phyloP scores from a whole-genome alignment of 495 filamentous ascomycete genomes.

The Parmelia sp. region DNA sequence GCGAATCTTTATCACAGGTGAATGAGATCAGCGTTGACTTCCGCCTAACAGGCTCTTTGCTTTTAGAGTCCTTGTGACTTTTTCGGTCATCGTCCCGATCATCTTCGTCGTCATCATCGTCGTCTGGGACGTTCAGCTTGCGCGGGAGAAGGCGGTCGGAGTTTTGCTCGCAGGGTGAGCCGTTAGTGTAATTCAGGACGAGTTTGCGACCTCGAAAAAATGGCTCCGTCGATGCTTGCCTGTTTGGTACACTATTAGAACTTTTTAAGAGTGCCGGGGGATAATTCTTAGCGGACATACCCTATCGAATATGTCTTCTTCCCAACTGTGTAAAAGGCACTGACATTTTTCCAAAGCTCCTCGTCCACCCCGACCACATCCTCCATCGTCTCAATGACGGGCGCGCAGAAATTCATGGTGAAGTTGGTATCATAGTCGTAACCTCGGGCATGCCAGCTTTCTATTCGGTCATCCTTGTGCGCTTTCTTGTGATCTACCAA shows the following conservation, averaged over 20 bases:
- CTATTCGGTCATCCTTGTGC: conserved; percentile 53
- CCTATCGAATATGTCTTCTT: conserved; percentile 79
- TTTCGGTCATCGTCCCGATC: conserved; percentile 39
- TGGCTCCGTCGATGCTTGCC: conserved; percentile 59
- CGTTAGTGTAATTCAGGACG: conserved; percentile 83
- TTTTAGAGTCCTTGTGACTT: conserved; percentile 33
- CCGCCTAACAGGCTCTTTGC: conserved; percentile 48
- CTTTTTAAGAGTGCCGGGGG: neutral
- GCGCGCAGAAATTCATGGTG: conserved; percentile 86
- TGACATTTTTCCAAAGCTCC: conserved; percentile 68
- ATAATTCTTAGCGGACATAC: conserved; percentile 39
- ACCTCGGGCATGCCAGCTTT: conserved; percentile 77
- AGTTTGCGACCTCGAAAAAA: conserved; percentile 84
- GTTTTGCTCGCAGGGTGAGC: conserved; percentile 64
- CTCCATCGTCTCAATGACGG: conserved; percentile 69
- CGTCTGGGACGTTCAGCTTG: conserved; percentile 37
- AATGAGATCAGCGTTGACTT: conserved; percentile 91
- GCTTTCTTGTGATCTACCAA: conserved; percentile 50
- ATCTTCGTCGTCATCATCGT: conserved; percentile 34
- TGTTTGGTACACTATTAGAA: conserved; percentile 30
- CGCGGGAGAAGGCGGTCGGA: conserved; percentile 22
- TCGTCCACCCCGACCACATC: conserved; percentile 65
- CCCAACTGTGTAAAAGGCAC: conserved; percentile 75
- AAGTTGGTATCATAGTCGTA: conserved; percentile 87
- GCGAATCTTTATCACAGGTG: conserved; percentile 76